Base-by-base conservation (phyloP, 1,284 basidiomycete species). In the Tilletia caries region DNA sequence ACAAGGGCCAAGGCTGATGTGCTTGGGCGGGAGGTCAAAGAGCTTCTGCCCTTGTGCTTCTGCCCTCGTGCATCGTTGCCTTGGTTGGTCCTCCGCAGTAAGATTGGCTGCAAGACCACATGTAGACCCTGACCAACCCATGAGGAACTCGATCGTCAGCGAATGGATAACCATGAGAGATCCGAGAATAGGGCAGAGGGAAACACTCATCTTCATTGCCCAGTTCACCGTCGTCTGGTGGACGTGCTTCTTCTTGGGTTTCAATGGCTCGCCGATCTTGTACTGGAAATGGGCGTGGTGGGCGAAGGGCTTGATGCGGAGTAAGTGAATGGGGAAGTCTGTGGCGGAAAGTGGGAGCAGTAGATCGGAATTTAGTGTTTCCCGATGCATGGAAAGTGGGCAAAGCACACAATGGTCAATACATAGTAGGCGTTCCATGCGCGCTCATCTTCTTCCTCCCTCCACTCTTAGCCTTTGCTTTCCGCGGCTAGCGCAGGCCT, bases 61-160 rank as follows among this genome's bases (percentile, higher is more conserved):
- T n/a, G n/a, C 95, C 95, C 23, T 77, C 75, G 71, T 89, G 82
- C 0, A 86, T 85, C 50, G 92, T 89, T 50, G 90, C 89, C 84
- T 98, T 98, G 2, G 88, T 91, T 1, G n/a, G n/a, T n/a, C n/a
- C 95, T 89, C 5, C 95, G 88, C 23, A 98, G 88, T 93, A 98
- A 96, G 76, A 95, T 87, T 2, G 91, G 88, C 75, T 91, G 89
- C 5, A 98, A 86, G 1, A 98, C 89, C 50, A 92, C 89, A 88
- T 92, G 82, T 3, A 79, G 76, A 1, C 80, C 76, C 67, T 41
- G 2, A 1, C 1, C 10, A 41, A 2, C 15, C 15, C n/a, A n/a
- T n/a, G n/a, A n/a, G 37, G 2, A 15, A 41, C 29, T 20, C 48
- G 37, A 20, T 37, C 20, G 5, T 50, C 48, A 50, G 37, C 15